Conservation (phyloP, 1,284 basidiomycete genomes). For the Irpex rosettiformis region DNA sequence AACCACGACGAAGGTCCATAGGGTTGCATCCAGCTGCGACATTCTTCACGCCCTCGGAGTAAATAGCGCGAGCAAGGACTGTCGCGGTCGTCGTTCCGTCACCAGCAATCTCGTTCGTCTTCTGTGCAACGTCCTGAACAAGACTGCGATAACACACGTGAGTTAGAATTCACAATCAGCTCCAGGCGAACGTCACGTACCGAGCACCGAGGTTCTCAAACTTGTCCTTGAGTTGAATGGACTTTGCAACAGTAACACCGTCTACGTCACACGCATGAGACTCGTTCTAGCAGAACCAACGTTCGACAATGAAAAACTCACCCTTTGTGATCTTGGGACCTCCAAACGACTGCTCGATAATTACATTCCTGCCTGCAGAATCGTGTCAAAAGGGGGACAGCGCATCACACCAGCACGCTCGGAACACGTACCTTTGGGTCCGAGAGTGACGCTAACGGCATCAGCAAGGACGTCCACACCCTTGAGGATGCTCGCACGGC, state of each 20-base stretch:
- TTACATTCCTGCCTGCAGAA: slow-evolving; percentile 85
- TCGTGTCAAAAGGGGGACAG: slow-evolving; percentile 22
- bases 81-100: slow-evolving; percentile 99
- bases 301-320: slow-evolving; percentile 32
- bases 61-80: slow-evolving; percentile 95
- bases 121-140: slow-evolving; percentile 93
- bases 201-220: slow-evolving; percentile 99
- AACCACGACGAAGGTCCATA: slow-evolving; percentile 97
- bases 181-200: slow-evolving; percentile 41
- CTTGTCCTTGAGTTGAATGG: slow-evolving; percentile 94
- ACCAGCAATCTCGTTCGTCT: slow-evolving; percentile 97
- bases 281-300: not conserved
- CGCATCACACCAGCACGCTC: slow-evolving; percentile 11
- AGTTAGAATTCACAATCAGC: slow-evolving; percentile 2
- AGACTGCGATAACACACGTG: slow-evolving; percentile 51
- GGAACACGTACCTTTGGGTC: slow-evolving; percentile 80
- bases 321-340: slow-evolving; percentile 98
- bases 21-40: slow-evolving; percentile 99
- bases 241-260: slow-evolving; percentile 97
- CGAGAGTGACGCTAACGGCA: slow-evolving; percentile 92
- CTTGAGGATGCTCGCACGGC: slow-evolving; percentile 89
- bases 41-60: slow-evolving; percentile 98
- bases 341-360: slow-evolving; percentile 97
- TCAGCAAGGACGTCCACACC: slow-evolving; percentile 97
- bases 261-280: slow-evolving; percentile 42